Evolutionary conservation across 495 filamentous ascomycete species (phyloP).

Genomic region (Podospora pseudopauciseta): DNA sequence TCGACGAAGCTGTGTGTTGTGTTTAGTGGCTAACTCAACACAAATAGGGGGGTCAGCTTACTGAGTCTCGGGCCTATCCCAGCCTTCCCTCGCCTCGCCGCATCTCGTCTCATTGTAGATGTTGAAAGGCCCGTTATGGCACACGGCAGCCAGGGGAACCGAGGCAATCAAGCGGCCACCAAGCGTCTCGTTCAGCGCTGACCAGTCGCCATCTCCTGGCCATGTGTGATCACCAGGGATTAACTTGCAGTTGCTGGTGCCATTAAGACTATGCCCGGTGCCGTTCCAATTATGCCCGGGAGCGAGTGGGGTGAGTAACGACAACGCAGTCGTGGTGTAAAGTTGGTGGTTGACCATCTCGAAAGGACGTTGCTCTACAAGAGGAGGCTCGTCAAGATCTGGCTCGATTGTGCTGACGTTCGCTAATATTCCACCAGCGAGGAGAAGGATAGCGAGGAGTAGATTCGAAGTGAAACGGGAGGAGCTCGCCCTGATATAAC

Average conservation of each 20-base stretch:
- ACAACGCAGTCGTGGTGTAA: background rate
- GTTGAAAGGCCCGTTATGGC: background rate
- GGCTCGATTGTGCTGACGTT: background rate
- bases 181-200: background rate
- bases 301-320: background rate
- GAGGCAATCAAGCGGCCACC: background rate
- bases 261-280: background rate
- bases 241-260: background rate
- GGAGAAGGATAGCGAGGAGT: background rate
- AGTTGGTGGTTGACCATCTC: background rate
- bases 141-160: background rate
- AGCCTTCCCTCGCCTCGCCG: background rate
- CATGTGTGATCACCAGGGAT: background rate
- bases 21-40: background rate
- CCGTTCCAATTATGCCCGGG: background rate
- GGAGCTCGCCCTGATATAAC: background rate
- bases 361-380: background rate
- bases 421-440: background rate
- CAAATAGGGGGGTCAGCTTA: background rate
- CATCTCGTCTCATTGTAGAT: background rate
- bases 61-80: background rate
- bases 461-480: background rate
- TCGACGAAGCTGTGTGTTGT: background rate
- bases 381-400: background rate
- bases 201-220: background rate